phyloP scores from a whole-genome alignment of 805 yeast genomes.

The Yarrowia sp. region DNA sequence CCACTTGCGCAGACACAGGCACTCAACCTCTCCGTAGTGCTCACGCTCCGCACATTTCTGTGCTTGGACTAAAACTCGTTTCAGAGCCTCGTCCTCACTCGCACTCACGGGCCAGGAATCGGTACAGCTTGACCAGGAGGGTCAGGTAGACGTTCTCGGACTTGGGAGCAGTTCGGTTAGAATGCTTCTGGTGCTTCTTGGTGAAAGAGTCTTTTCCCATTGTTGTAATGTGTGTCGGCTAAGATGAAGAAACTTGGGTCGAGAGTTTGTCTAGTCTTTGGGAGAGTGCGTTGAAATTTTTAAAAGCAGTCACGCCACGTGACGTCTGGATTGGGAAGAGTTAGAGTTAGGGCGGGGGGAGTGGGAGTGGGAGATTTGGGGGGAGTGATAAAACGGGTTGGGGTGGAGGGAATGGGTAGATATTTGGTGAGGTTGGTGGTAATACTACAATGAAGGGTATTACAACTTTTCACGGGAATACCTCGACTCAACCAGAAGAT shows the following conservation, averaged over 20 bases:
- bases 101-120: conserved; percentile 98
- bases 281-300: neutral
- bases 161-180: conserved; percentile 99
- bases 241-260: neutral
- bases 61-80: neutral
- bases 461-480: too few species aligned
- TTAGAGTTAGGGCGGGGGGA: neutral
- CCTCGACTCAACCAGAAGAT: too few species aligned
- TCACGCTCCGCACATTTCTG: conserved; percentile 17
- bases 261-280: neutral
- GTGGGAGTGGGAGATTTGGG: too few species aligned
- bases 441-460: too few species aligned
- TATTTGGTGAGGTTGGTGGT: neutral
- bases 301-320: conserved; percentile 9
- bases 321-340: neutral
- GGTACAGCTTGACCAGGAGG: conserved; percentile 95
- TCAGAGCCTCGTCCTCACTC: conserved; percentile 4
- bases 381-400: neutral
- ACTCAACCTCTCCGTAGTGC: conserved; percentile 15
- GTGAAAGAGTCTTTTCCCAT: conserved; percentile 98
- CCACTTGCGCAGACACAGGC: too few species aligned
- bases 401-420: neutral
- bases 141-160: conserved; percentile 99
- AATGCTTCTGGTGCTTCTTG: conserved; percentile 92
- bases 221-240: conserved; percentile 29